A percentile compares a stretch with the other conserved stretches of the same genome.
phyloP scores from a whole-genome alignment of 2,329 filamentous ascomycete species.

The Aspergillus latus region DNA sequence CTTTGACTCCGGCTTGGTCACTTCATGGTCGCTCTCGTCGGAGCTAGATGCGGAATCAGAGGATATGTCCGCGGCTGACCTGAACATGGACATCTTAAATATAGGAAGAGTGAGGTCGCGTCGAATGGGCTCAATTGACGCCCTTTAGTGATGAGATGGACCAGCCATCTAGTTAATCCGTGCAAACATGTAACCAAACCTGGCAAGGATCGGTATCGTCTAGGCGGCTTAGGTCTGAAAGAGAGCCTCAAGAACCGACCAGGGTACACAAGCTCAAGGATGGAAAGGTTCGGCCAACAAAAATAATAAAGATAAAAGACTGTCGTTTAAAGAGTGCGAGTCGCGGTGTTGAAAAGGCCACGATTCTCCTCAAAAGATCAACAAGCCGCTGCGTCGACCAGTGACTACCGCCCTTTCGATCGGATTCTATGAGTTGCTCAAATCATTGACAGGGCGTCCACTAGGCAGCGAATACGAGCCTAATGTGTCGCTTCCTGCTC shows the following conservation, averaged over 20 bases:
- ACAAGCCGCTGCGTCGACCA: not conserved
- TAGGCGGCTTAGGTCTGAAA: not conserved
- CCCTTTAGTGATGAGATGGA: constrained; percentile 4
- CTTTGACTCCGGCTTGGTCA: constrained; percentile 5
- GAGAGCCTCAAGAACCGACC: not conserved
- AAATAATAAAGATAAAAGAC: not conserved
- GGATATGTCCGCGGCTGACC: constrained; percentile 39
- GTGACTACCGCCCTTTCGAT: constrained; percentile 27
- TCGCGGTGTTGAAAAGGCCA: not conserved
- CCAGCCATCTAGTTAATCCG: constrained; percentile 4
- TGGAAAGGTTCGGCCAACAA: not conserved
- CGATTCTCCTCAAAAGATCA: not conserved
- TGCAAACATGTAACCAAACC: not conserved
- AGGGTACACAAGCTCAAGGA: not conserved
- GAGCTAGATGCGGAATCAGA: constrained; percentile 36
- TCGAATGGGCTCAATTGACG: not conserved
- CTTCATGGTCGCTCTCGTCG: constrained; percentile 25
- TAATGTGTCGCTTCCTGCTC: not conserved
- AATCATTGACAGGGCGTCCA: constrained; percentile 29
- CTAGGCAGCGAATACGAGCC: constrained; percentile 14
- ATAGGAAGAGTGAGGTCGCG: not conserved
- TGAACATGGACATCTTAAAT: constrained; percentile 42
- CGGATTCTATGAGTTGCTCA: constrained; percentile 29
- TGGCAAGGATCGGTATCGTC: too few relatives aligned
- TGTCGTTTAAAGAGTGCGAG: not conserved